These are phyloP conservation scores for Trichosporon asahii DNA, from an alignment of 1,284 basidiomycete genomes.

Conservation along the genomic window DNA sequence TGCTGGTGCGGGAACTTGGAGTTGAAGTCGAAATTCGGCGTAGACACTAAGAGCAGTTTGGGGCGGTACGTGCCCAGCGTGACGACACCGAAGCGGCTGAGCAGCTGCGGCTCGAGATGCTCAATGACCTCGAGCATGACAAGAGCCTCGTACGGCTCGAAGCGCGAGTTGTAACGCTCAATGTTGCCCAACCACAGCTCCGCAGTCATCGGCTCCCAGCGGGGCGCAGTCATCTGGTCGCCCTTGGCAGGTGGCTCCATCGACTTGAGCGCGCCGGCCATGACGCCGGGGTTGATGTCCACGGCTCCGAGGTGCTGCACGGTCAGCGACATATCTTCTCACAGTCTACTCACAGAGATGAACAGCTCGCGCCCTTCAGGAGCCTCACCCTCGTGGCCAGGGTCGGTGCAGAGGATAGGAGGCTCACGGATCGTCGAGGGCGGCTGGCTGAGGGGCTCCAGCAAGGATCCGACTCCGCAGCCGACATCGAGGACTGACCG, in stretches of 20 bases:
- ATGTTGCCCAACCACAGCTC: slow-evolving; percentile 80
- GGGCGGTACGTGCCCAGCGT: slow-evolving; percentile 82
- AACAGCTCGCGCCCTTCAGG: slow-evolving; percentile 36
- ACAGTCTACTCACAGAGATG: slow-evolving; percentile 41
- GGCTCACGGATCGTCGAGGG: slow-evolving; percentile 43
- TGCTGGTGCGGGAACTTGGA: slow-evolving; percentile 70
- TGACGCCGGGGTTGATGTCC: slow-evolving; percentile 44
- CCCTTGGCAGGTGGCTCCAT: slow-evolving; percentile 29
- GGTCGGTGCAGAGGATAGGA: slow-evolving; percentile 31
- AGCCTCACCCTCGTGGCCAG: slow-evolving; percentile 10
- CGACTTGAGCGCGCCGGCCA: slow-evolving; percentile 39
- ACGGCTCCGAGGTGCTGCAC: slow-evolving; percentile 47
- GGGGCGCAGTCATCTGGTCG: slow-evolving; percentile 31
- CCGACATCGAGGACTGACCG: slow-evolving; percentile 50
- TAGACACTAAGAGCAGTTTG: slow-evolving; percentile 74
- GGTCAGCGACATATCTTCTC: not conserved
- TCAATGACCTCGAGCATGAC: slow-evolving; percentile 90
- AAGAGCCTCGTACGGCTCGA: slow-evolving; percentile 74
- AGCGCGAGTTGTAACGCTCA: slow-evolving; percentile 67
- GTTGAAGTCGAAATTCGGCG: slow-evolving; percentile 72
- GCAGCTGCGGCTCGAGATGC: slow-evolving; percentile 68
- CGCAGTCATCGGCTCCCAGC: slow-evolving; percentile 72
- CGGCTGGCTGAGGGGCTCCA: slow-evolving; percentile 46
- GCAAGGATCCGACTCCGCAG: slow-evolving; percentile 47
- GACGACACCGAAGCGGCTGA: slow-evolving; percentile 74